phyloP scores from a whole-genome alignment of 257 asterid species.

The Salvia miltiorrhiza region DNA sequence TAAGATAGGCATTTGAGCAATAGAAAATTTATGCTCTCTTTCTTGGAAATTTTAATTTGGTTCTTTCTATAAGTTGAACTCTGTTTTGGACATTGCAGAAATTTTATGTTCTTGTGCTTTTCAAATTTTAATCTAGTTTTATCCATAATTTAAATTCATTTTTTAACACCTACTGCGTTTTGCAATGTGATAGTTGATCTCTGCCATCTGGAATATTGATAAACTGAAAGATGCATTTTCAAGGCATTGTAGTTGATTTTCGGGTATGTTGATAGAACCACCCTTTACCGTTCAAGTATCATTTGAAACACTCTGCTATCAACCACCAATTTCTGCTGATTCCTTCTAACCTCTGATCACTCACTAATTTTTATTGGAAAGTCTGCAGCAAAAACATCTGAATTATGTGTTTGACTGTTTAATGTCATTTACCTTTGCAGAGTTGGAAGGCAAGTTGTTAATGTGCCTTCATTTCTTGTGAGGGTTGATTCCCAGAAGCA shows the following conservation, averaged over 20 bases:
- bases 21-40: not conserved
- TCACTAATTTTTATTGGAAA: not conserved
- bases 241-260: not conserved
- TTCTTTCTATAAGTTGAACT: too few relatives aligned
- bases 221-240: not conserved
- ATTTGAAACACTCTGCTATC: too few relatives aligned
- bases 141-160: not conserved
- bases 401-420: not conserved
- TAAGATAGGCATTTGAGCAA: not conserved
- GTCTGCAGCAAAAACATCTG: not conserved
- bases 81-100: too few relatives aligned
- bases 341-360: not conserved
- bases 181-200: not conserved
- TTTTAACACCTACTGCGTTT: not conserved
- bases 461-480: slow-evolving; percentile 64
- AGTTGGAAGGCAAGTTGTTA: slow-evolving; percentile 71
- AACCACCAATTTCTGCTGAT: too few relatives aligned
- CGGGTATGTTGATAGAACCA: not conserved
- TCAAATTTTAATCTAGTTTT: not conserved
- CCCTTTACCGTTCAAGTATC: not conserved
- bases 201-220: too few relatives aligned
- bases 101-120: not conserved
- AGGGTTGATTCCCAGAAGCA: slow-evolving; percentile 68
- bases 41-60: not conserved
- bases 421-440: slow-evolving; percentile 16